A percentile compares a stretch with the other conserved stretches of the same genome.
phyloP scores from a whole-genome alignment of 2,329 filamentous ascomycete genomes.

The Penicillium freii region DNA sequence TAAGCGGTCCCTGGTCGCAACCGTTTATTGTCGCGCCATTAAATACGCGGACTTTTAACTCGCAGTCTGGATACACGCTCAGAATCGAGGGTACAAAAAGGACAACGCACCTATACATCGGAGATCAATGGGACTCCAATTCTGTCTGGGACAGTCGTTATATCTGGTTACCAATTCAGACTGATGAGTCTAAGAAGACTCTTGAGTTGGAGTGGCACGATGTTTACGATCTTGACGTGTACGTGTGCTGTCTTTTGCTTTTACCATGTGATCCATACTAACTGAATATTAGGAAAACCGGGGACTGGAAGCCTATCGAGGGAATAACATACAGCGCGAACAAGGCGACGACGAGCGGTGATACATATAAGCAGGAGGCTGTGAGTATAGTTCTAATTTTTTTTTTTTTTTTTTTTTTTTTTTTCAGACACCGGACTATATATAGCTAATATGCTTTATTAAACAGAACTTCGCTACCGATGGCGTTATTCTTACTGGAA shows the following conservation, averaged over 20 bases:
- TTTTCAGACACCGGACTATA: not conserved
- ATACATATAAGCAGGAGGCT: conserved; percentile 57
- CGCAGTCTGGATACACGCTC: conserved; percentile 53
- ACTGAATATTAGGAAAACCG: conserved; percentile 39
- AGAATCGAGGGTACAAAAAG: conserved; percentile 50
- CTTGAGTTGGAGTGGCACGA: conserved; percentile 55
- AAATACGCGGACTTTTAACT: conserved; percentile 54
- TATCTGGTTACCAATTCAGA: conserved; percentile 56
- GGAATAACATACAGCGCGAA: conserved; percentile 51
- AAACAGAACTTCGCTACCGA: conserved; percentile 48
- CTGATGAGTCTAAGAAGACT: conserved; percentile 53
- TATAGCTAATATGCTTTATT: not conserved
- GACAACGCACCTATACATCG: conserved; percentile 54
- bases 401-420: no score
- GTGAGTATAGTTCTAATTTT: conserved; percentile 11
- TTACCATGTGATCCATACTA: not conserved
- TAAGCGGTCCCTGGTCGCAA: conserved; percentile 55
- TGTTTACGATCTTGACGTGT: conserved; percentile 56
- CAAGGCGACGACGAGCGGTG: conserved; percentile 47
- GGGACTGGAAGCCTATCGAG: conserved; percentile 47
- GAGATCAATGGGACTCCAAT: conserved; percentile 56
- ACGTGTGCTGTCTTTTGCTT: not conserved
- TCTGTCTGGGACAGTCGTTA: conserved; percentile 58
- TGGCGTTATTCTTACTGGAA: conserved; percentile 51
- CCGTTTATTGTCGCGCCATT: conserved; percentile 53